Evolutionary conservation across 495 filamentous ascomycete species (phyloP), one percentile per base, ranked within the genome.

Genomic region (Corynascus novoguineensis): DNA sequence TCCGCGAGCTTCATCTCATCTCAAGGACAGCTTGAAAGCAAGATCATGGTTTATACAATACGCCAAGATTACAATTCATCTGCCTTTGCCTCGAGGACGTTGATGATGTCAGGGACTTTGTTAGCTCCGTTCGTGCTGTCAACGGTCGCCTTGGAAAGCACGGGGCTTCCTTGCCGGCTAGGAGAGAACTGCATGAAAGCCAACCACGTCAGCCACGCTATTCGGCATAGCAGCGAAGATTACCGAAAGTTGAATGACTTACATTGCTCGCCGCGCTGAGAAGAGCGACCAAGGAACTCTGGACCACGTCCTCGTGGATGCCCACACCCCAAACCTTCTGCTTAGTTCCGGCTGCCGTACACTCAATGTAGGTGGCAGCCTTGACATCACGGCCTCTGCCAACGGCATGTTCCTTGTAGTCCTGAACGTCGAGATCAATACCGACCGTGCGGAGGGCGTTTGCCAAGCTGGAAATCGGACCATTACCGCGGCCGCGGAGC

Each of bases 321-420:
- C 92, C 93, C 21, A 98, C 89, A 61, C 93, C 93, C 95, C 93
- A 98, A 11, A 96, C 89, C 62, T 80, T 85, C 53, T 87, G 75
- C 29, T 77, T 77, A 42, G 77, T 83, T 17, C 84, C 83, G n/a
- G 83, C 73, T 35, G 86, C 81, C 38, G 83, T 87, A 70, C 90
- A 95, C 71, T 97, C 88, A 57, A 98, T 96, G 63, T 91, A 98
- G 12, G 90, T 91, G 15, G 89, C 92, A 37, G 91, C 92, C 78
- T 93, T 96, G 62, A 88, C 86, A 48, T 90, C 85, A 52, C 79
- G 79, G 44, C 89, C 87, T 11, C 78, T 74, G 54, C 90, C 90
- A 61, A 97, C 89, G 25, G 90, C 87, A 73, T 97, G 95, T 69
- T 97, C 95, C 74, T 96, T 97, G 72, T 97, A 97, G 67, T 96